Evolutionary conservation across 2,329 filamentous ascomycete species (phyloP).

Genomic region (Colletotrichum sp.): DNA sequence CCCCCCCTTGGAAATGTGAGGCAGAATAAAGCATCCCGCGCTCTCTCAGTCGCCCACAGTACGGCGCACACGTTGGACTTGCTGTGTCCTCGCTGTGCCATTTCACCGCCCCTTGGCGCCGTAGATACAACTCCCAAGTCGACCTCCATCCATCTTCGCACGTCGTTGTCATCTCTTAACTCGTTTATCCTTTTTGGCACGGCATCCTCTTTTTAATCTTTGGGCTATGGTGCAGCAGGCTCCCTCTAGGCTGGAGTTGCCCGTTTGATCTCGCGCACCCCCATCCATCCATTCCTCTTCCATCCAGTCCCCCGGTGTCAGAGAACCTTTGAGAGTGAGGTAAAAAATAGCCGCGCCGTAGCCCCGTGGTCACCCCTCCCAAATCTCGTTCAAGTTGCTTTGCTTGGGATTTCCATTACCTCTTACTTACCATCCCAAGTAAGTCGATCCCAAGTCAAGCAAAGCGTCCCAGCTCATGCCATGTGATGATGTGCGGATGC

Average conservation of each 20-base stretch:
- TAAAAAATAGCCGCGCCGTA: not conserved
- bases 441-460: not conserved
- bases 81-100: slow-evolving; percentile 7
- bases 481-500: slow-evolving; percentile 17
- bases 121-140: not conserved
- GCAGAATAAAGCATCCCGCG: not conserved
- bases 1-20: not conserved
- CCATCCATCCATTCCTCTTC: not conserved
- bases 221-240: not conserved
- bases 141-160: slow-evolving; percentile 18
- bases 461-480: slow-evolving; percentile 14
- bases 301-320: not conserved
- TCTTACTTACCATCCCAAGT: slow-evolving; percentile 1
- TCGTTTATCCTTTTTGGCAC: not conserved
- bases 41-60: slow-evolving; percentile 4
- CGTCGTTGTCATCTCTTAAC: slow-evolving; percentile 6
- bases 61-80: slow-evolving; percentile 10
- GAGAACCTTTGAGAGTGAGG: not conserved
- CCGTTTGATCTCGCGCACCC: not conserved
- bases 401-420: not conserved
- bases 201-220: not conserved
- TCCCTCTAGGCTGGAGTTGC: not conserved
- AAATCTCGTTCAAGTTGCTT: not conserved
- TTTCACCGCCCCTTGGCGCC: slow-evolving; percentile 6
- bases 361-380: not conserved